These are phyloP conservation scores for Lactifluus pinguis DNA, from an alignment of 768 basidiomycete genomes.

Conservation along the genomic window DNA sequence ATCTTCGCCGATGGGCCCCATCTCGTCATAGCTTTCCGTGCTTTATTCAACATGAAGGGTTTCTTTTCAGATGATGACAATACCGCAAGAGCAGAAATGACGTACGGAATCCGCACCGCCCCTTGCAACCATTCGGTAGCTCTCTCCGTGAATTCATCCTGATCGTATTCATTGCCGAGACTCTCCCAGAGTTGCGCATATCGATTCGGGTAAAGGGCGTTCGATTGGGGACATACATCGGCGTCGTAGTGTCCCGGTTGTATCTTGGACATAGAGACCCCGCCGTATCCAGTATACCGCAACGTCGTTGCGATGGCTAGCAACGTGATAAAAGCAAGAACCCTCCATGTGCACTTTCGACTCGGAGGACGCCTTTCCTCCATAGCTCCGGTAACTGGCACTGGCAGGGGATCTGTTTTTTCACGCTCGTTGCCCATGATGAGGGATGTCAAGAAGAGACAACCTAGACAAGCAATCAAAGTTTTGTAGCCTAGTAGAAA, in stretches of 20 bases:
- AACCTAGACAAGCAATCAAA: background rate
- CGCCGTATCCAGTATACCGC: background rate
- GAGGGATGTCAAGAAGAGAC: background rate
- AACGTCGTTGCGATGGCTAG: background rate
- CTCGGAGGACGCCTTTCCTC: background rate
- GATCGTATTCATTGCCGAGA: constrained; percentile 25
- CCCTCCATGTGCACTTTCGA: background rate
- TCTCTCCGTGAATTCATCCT: constrained; percentile 28
- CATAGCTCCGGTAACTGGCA: background rate
- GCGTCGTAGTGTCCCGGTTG: background rate
- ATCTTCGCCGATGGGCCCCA: constrained; percentile 40
- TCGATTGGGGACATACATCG: constrained; percentile 21
- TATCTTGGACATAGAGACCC: background rate
- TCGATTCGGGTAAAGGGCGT: constrained; percentile 25
- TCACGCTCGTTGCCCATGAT: background rate
- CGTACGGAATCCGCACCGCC: constrained; percentile 33
- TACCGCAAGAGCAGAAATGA: constrained; percentile 6
- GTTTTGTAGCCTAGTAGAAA: background rate
- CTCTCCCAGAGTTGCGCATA: constrained; percentile 27
- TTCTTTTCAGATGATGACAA: background rate
- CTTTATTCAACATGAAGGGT: constrained; percentile 22
- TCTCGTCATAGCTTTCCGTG: constrained; percentile 44
- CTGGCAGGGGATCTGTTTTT: background rate
- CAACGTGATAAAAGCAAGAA: background rate
- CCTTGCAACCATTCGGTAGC: constrained; percentile 32